A percentile compares a stretch with the other conserved stretches of the same genome.
These are phyloP conservation scores for Lepidopterella palustris DNA, from an alignment of 495 filamentous ascomycete species.

Conservation along the genomic window DNA sequence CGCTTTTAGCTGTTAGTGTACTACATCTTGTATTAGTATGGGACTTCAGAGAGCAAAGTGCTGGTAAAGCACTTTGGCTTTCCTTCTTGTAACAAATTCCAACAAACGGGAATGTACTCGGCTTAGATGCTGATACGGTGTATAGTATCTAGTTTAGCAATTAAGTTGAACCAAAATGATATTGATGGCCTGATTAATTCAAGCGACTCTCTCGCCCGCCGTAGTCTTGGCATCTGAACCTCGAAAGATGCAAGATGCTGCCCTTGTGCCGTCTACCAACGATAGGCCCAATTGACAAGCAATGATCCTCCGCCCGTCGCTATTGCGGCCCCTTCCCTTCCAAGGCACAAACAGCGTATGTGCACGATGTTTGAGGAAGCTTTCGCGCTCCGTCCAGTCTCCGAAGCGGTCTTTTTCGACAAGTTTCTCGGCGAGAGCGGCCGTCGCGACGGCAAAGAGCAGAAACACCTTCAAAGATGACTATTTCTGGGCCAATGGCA, in stretches of 20 bases:
- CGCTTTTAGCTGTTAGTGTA: no score
- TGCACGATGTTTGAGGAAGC: slow-evolving; percentile 17
- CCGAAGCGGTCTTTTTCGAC: slow-evolving; percentile 17
- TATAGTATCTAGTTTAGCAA: no score
- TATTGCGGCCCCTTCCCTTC: slow-evolving; percentile 4
- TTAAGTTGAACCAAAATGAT: no score
- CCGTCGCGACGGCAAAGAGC: slow-evolving; percentile 11
- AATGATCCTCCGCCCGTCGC: slow-evolving; percentile 18
- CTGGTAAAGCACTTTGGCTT: no score
- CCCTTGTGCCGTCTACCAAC: background rate
- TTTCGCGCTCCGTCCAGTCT: slow-evolving; percentile 5
- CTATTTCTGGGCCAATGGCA: slow-evolving; percentile 31
- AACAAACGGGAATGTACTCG: no score
- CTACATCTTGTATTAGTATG: no score
- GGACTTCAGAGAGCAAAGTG: no score
- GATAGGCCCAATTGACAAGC: background rate
- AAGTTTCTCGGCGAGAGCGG: slow-evolving; percentile 5
- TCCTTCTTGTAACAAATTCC: no score
- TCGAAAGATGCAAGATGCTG: no score
- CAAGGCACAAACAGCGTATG: slow-evolving; percentile 20
- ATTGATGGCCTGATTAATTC: no score
- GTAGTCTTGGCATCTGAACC: background rate
- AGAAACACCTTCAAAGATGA: slow-evolving; percentile 25
- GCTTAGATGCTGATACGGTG: no score
- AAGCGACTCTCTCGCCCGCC: background rate